Evolutionary conservation across 306 rosid species (phyloP), one percentile per base, ranked within the genome.

Genomic region (Vigna radiata): DNA sequence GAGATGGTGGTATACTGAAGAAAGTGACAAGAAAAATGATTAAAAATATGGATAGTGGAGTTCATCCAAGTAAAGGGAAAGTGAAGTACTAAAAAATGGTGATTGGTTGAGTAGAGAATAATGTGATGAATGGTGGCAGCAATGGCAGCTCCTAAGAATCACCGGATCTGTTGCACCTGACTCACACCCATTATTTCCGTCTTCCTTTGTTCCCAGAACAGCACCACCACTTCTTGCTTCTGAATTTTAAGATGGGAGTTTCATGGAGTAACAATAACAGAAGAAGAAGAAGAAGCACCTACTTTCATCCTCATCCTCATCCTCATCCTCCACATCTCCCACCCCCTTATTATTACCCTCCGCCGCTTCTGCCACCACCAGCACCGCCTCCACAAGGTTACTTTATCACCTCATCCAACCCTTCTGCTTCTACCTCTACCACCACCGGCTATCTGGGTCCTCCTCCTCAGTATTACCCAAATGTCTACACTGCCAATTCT

Each of bases 241-340:
- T 5, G 21, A 0, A 4, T 14, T 60, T 25, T 15, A 47, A 5
- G 29, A 94, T 92, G 98, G 97, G 98, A 37, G 85, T 70, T 86
- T 91, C 93, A n/a, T 82, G 89, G 89, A 86, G 97, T 62, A 78
- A 79, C 84, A 78, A 78, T 60, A 78, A 81, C 82, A 83, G 85
- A 41, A 78, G 96, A 84, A 78, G 88, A 68, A 77, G 96, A 84
- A 79, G 89, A 72, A 80, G 82, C 87, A 70, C 59, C 77, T 80
- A 90, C 33, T 60, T 68, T 70, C 67, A 66, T n/a, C 89, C 16
- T 16, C 84, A 66, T n/a, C 89, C 16, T 16, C 84, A 43, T 11
- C 48, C 48, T 13, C 67, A 69, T 66, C 82, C 68, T 10, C 48
- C 48, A 14, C 67, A 69, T 66, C 82, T 72, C 59, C 87, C 66